phyloP scores from a whole-genome alignment of 2,329 filamentous ascomycete species.

The Pezicula carpinea region DNA sequence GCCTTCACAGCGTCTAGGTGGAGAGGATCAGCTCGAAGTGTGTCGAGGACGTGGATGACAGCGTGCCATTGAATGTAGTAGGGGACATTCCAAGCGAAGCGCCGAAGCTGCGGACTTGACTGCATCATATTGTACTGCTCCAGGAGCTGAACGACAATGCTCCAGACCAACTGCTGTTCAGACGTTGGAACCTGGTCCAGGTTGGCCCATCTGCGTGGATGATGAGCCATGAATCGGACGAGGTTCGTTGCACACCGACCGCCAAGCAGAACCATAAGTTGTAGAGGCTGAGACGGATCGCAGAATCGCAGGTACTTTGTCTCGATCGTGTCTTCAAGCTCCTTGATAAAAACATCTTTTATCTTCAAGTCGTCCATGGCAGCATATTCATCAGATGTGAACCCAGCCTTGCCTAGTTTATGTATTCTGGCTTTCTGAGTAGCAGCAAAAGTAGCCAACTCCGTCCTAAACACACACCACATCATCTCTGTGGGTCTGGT shows the following conservation, averaged over 20 bases:
- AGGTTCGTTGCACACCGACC: slow-evolving; percentile 3
- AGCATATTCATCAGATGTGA: background rate
- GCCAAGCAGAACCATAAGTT: slow-evolving; percentile 18
- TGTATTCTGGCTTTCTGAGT: slow-evolving; percentile 3
- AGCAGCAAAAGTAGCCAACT: slow-evolving; percentile 7
- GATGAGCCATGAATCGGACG: slow-evolving; percentile 14
- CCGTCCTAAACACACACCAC: slow-evolving; percentile 6
- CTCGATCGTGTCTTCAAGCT: slow-evolving; percentile 32
- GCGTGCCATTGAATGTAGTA: slow-evolving; percentile 21
- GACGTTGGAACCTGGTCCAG: slow-evolving; percentile 11
- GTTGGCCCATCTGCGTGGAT: slow-evolving; percentile 13
- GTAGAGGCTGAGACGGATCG: slow-evolving; percentile 31
- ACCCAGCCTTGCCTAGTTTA: background rate
- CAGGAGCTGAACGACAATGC: slow-evolving; percentile 27
- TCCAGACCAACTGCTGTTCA: slow-evolving; percentile 18
- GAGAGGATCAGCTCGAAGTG: slow-evolving; percentile 18
- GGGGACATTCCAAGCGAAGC: slow-evolving; percentile 12
- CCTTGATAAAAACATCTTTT: slow-evolving; percentile 5
- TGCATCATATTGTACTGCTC: slow-evolving; percentile 27
- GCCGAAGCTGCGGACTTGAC: slow-evolving; percentile 22
- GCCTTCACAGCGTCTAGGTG: slow-evolving; percentile 24
- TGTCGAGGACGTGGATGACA: slow-evolving; percentile 21
- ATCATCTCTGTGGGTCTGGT: slow-evolving; percentile 51
- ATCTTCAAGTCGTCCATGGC: slow-evolving; percentile 1
- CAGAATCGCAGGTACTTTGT: slow-evolving; percentile 33